Evolutionary conservation across 495 filamentous ascomycete species (phyloP), one percentile per base, ranked within the genome.

Genomic region (Penicillium steckii): DNA sequence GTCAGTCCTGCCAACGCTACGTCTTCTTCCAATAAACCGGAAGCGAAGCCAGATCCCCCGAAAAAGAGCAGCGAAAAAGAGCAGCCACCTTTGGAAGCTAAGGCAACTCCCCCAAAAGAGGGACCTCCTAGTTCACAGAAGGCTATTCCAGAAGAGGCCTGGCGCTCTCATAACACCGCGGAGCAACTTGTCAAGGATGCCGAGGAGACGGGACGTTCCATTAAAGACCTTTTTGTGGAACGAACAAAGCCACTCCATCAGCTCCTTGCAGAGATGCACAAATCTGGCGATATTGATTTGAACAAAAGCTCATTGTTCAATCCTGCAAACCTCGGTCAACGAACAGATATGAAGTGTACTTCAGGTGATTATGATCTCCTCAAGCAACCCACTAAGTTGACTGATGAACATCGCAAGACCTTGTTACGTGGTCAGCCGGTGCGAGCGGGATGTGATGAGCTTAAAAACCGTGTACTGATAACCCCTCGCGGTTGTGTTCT

Each of bases 401-500:
- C 60, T 6, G 70, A 77, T 24, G 69, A 71, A 12, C 64, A 71
- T 50, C 73, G 65, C n/a, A 74, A 71, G 59, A 51, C 65, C n/a
- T 46, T 73, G 21, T 55, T 70, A 5, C 68, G 64, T 15, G 76
- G 78, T 22, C 66, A 76, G 52, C 65, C 73, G 3, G 51, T 81
- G 17, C 65, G 67, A 6, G 43, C 74, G 15, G 63, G 69, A 15
- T 41, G 49, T 13, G 65, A 69, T 38, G 54, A 68, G 18, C 64
- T 74, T 21, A 74, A 80, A 37, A 64, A 77, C 25, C 65, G 71
- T n/a, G 72, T 67, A 24, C 71, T 94, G 41, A 83, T 94, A 45
- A 91, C 88, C 1, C 89, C 91, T 3, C 85, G 87, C 50, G 90
- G 91, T 3, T 83, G 85, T 48, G 86, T 88, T 47, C 76, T 97